Evolutionary conservation across 2,329 filamentous ascomycete species (phyloP).

Genomic region (Talaromyces islandicus): DNA sequence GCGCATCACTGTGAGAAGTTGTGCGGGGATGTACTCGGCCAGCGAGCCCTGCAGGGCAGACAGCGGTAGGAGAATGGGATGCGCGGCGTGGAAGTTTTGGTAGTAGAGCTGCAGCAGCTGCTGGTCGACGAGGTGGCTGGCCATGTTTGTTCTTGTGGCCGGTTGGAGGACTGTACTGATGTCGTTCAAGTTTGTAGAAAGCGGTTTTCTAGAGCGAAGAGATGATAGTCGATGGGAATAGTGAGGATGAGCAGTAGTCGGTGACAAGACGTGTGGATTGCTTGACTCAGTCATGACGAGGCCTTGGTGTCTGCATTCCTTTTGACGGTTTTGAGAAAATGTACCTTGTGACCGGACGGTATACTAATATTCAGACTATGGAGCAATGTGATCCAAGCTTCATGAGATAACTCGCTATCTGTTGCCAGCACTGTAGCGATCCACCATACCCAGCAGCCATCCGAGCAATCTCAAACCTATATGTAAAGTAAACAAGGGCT

Average conservation of each 20-base stretch:
- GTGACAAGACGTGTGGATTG: background rate
- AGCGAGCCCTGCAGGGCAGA: slow-evolving; percentile 20
- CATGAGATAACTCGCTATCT: too few relatives aligned
- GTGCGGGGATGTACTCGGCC: slow-evolving; percentile 30
- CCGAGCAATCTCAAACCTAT: too few relatives aligned
- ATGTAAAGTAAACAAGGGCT: too few relatives aligned
- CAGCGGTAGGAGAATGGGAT: slow-evolving; percentile 47
- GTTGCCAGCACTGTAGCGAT: too few relatives aligned
- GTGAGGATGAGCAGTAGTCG: background rate
- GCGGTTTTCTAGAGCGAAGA: too few relatives aligned
- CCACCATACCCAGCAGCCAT: too few relatives aligned
- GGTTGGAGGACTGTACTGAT: too few relatives aligned
- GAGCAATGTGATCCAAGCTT: too few relatives aligned
- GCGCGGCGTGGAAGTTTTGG: slow-evolving; percentile 44
- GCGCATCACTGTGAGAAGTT: slow-evolving; percentile 43
- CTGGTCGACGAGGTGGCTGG: slow-evolving; percentile 15
- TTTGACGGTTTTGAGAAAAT: background rate
- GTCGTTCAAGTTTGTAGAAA: background rate
- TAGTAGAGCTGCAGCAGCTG: slow-evolving; percentile 44
- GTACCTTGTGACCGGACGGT: too few relatives aligned
- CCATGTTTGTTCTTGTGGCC: background rate
- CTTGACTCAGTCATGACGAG: background rate
- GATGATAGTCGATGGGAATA: background rate
- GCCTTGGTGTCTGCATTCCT: background rate
- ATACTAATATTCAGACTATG: too few relatives aligned